Base-by-base conservation (phyloP, 2,329 filamentous ascomycete species). In the Hypomyces perniciosus region DNA sequence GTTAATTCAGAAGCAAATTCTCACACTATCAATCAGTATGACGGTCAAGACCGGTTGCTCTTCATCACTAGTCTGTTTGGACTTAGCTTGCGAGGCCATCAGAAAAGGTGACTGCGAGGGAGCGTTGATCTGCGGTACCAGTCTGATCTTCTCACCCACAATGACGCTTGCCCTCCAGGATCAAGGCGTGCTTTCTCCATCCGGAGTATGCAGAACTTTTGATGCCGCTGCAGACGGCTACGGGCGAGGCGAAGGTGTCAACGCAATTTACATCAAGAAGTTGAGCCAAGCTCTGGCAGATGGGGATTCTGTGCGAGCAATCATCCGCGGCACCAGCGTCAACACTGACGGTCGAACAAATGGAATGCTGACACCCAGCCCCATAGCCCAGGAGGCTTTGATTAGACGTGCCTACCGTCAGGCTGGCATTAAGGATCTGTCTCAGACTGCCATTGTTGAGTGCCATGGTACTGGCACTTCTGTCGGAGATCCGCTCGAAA, bases 221-320 rank as follows among this genome's bases (percentile, higher is more conserved):
- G 64, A 67, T 37, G 45, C 56, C 20, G 52, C 60, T 0, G 66
- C 62, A 1, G 58, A 67, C 54, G 71, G 76, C 4, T 78, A 76
- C 56, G 70, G 63, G 1, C 63, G 73, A 20, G 72, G 72, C 5
- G 73, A 78, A 54, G 62, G 66, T 9, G 46, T 78, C 20, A 47
- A 38, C 29, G 51, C 54, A 5, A 9, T 59, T 3, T 45, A 73
- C 2, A 50, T 78, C 4, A 77, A 77, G 58, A 65, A 56, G 0
- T 57, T 77, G 1, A 61, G 63, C 7, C 62, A 69, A 35, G 75
- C 75, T 2, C 35, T 77, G 1, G 55, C 54, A 4, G 72, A 72
- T 39, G 66, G 67, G 8, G 70, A 77, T 12, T 33, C 42, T n/a
- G 62, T 68, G 30, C 59, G 62, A 8, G 61, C 62, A 12, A 54